phyloP scores from a whole-genome alignment of 2,329 filamentous ascomycete species.

The Dothideomycetes sp. region DNA sequence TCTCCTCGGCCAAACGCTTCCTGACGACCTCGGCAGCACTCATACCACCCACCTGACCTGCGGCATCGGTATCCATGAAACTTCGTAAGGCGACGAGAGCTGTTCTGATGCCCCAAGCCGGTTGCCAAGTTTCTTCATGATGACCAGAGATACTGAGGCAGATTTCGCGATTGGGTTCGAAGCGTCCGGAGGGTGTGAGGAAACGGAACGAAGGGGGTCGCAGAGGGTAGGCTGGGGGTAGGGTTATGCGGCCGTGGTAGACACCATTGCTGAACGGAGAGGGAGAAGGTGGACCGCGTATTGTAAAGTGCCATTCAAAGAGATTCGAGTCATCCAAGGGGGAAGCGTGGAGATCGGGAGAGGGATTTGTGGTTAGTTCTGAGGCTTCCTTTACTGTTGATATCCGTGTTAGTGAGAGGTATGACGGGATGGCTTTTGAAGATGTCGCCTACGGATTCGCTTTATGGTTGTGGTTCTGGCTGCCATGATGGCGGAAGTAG shows the following conservation, averaged over 20 bases:
- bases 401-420: slow-evolving; percentile 16
- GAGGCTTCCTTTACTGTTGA: slow-evolving; percentile 73
- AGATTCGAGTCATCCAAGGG: slow-evolving; percentile 87
- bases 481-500: slow-evolving; percentile 32
- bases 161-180: slow-evolving; percentile 94
- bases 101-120: slow-evolving; percentile 91
- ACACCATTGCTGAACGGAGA: slow-evolving; percentile 73
- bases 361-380: slow-evolving; percentile 72
- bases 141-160: slow-evolving; percentile 89
- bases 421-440: slow-evolving; percentile 14
- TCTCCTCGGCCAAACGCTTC: slow-evolving; percentile 59
- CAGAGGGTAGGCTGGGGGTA: slow-evolving; percentile 82
- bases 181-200: slow-evolving; percentile 80
- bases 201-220: slow-evolving; percentile 95
- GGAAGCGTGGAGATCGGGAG: slow-evolving; percentile 73
- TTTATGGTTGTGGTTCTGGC: slow-evolving; percentile 76
- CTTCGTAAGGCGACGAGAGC: slow-evolving; percentile 69
- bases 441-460: slow-evolving; percentile 57
- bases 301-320: slow-evolving; percentile 98
- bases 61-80: slow-evolving; percentile 88
- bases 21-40: slow-evolving; percentile 64
- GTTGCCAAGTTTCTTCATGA: slow-evolving; percentile 98
- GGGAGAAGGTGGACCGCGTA: slow-evolving; percentile 72
- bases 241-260: slow-evolving; percentile 90
- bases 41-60: slow-evolving; percentile 82